phyloP scores from a whole-genome alignment of 176 grass and related monocot genomes.

The Aegilops longissima region DNA sequence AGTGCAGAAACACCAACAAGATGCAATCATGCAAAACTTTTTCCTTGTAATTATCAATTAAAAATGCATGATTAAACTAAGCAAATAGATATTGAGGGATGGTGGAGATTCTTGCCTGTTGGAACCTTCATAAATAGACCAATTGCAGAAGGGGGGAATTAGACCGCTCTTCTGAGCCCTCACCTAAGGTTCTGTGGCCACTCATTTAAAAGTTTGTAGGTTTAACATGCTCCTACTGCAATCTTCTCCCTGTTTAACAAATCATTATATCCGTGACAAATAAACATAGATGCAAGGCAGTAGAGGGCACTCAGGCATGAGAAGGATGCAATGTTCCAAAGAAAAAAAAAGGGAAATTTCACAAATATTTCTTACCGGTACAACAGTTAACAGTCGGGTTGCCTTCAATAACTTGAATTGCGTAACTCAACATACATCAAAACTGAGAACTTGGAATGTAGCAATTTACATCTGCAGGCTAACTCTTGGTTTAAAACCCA shows the following conservation, averaged over 20 bases:
- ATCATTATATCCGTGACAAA: conserved; percentile 22
- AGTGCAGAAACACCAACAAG: conserved; percentile 20
- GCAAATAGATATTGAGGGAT: not conserved
- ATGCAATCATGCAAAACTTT: conserved; percentile 2
- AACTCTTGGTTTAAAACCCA: conserved; percentile 4
- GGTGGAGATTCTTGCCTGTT: conserved; percentile 27
- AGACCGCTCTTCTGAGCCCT: not conserved
- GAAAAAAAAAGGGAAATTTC: conserved; percentile 13
- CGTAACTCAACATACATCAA: conserved; percentile 1
- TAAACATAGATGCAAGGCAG: not conserved
- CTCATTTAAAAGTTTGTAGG: not conserved
- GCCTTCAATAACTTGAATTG: conserved; percentile 23
- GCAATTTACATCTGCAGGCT: conserved; percentile 17
- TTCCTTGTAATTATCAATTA: not conserved
- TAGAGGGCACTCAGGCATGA: not conserved
- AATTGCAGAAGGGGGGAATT: conserved; percentile 12
- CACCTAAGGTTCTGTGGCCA: conserved; percentile 14
- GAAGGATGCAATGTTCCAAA: not conserved
- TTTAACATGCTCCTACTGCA: conserved; percentile 4
- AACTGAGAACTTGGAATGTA: conserved; percentile 28
- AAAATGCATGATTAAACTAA: conserved; percentile 1
- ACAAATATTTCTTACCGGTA: conserved; percentile 34
- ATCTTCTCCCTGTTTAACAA: conserved; percentile 30
- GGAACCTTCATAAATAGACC: conserved; percentile 21
- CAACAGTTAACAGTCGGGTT: not conserved